Evolutionary conservation across 129 eudicot genomes (phyloP).

Genomic region (Flaveria robusta): DNA sequence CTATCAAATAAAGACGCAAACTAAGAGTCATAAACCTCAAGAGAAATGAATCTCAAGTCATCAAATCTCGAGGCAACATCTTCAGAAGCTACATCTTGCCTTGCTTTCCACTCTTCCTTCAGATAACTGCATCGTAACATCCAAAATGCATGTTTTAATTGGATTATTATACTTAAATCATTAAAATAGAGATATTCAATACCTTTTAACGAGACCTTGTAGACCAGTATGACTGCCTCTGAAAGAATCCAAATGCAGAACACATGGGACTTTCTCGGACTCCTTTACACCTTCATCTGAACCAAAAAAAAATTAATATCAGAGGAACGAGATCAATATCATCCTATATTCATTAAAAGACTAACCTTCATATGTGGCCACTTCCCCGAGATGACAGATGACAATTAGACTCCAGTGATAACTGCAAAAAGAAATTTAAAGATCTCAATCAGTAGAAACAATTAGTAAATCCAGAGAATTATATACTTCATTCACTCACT

Average conservation of each 20-base stretch:
- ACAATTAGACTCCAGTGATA: constrained; percentile 95
- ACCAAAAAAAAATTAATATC: constrained; percentile 12
- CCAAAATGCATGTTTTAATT: not conserved
- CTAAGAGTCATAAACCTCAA: constrained; percentile 64
- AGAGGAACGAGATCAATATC: constrained; percentile 8
- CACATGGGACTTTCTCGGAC: constrained; percentile 66
- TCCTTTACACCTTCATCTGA: constrained; percentile 54
- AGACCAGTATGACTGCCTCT: constrained; percentile 82
- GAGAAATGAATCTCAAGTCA: constrained; percentile 71
- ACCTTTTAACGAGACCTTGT: constrained; percentile 82
- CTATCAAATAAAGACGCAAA: not conserved
- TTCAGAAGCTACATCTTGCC: constrained; percentile 60
- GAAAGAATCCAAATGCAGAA: constrained; percentile 97
- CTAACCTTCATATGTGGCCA: constrained; percentile 56
- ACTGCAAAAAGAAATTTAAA: constrained; percentile 43
- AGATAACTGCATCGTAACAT: constrained; percentile 64
- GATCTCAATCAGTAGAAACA: constrained; percentile 6
- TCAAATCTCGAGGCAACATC: constrained; percentile 64
- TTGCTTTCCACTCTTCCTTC: constrained; percentile 94
- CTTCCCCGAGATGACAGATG: constrained; percentile 84
- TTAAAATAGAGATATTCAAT: constrained; percentile 1
- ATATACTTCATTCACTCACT: constrained; percentile 46
- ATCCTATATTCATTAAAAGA: not conserved
- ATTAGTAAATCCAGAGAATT: constrained; percentile 8
- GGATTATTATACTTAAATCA: not conserved